Evolutionary conservation across 2,329 filamentous ascomycete species (phyloP), one percentile per base, ranked within the genome.

Genomic region (Verticillium albo-atrum): DNA sequence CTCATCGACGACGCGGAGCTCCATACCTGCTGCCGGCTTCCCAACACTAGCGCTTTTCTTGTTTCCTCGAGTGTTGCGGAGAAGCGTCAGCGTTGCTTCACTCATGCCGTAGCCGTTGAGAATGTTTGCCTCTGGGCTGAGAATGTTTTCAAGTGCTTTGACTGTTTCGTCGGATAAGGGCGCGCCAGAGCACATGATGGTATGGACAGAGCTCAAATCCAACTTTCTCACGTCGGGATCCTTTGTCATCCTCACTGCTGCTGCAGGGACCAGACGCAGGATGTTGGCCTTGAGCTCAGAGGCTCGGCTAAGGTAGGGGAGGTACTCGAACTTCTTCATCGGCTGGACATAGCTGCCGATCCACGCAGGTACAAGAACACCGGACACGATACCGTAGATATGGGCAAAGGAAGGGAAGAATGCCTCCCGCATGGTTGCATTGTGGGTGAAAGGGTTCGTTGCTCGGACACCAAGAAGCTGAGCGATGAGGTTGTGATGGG

Each of bases 401-500:
- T 68, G 68, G 2, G 63, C 62, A 37, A 69, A 67, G 3, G 66
- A 66, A 2, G 68, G 67, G 53, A 68, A 68, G 61, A 71, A 70
- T 1, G 67, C 65, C 58, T 71, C 68, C 17, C 63, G 60, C 54
- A 64, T 63, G 57, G 66, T 9, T 65, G 66, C 28, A 23, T 7
- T 78, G 75, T 50, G 20, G n/a, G 42, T 50, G 42, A 25, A 50
- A 10, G 42, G 42, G 20, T 68, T 68, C 3, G 67, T 67, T 1
- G 65, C 60, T 2, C 67, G 59, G 4, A 67, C 10, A 3, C 56
- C 20, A 20, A 65, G 53, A 1, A 69, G 7, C 71, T 97, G 96
- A 60, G 91, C 78, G 12, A 96, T 84, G 61, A 97, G 87, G 71
- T 97, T 97, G 65, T 77, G 74, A 74, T 98, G 94, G 7, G 86